Percentiles rank a stretch among this genome's conserved stretches.
These are phyloP conservation scores for Porphyrellus cyaneotinctus DNA, from an alignment of 768 basidiomycete genomes.

Conservation along the genomic window DNA sequence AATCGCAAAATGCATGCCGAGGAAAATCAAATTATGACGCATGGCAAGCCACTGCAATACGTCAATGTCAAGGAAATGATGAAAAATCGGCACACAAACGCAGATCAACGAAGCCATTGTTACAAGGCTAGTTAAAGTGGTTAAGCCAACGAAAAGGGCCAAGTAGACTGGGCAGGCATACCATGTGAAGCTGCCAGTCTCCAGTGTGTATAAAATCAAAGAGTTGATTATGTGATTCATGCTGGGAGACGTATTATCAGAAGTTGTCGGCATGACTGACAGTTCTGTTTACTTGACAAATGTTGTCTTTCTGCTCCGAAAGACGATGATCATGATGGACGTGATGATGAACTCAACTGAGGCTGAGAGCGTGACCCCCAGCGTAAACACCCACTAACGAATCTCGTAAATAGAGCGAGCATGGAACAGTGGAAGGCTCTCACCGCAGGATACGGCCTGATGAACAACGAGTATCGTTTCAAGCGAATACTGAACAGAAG, in stretches of 20 bases:
- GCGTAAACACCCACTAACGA: conserved; percentile 29
- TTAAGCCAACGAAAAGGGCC: neutral
- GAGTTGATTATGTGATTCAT: conserved; percentile 48
- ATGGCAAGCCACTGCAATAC: conserved; percentile 26
- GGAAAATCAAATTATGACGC: conserved; percentile 35
- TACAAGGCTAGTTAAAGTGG: conserved; percentile 19
- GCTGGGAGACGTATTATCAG: conserved; percentile 22
- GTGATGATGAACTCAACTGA: conserved; percentile 34
- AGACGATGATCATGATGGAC: conserved; percentile 27
- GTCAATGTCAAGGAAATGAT: neutral
- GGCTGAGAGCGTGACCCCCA: conserved; percentile 31
- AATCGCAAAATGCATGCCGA: conserved; percentile 34
- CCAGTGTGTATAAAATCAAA: conserved; percentile 49
- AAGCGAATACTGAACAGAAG: conserved; percentile 19
- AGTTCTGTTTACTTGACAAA: conserved; percentile 22
- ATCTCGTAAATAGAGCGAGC: neutral
- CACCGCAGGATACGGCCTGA: conserved; percentile 30
- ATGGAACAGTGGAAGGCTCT: neutral
- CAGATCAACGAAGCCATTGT: conserved; percentile 32
- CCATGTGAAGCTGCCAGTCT: conserved; percentile 50
- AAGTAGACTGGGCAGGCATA: conserved; percentile 2
- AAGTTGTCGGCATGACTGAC: neutral
- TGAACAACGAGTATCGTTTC: conserved; percentile 29
- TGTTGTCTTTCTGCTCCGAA: conserved; percentile 29
- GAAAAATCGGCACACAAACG: conserved; percentile 14